phyloP scores from a whole-genome alignment of 2,329 filamentous ascomycete species.

The Venturia effusa region DNA sequence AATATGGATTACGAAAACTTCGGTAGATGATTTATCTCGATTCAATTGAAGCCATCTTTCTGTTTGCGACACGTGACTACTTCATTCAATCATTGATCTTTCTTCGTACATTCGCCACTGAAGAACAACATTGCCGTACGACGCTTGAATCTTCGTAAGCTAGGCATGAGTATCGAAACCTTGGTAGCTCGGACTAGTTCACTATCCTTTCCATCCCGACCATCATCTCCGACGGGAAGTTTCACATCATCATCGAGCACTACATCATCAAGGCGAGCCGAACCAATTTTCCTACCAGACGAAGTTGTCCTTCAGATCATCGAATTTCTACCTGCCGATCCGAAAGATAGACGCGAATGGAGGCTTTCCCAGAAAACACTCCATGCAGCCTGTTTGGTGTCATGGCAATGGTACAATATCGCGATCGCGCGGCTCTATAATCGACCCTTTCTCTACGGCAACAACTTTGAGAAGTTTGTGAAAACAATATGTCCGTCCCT shows the following conservation, averaged over 20 bases:
- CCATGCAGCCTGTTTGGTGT: constrained; percentile 38
- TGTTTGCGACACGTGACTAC: background rate
- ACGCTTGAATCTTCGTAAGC: background rate
- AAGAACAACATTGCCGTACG: background rate
- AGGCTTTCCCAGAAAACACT: constrained; percentile 34
- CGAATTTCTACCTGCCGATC: constrained; percentile 26
- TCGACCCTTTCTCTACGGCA: constrained; percentile 39
- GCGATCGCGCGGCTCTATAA: constrained; percentile 42
- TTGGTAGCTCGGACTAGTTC: background rate
- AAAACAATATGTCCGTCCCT: constrained; percentile 43
- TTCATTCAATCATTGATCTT: background rate
- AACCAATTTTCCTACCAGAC: constrained; percentile 36
- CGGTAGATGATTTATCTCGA: too few species aligned
- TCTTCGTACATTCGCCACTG: background rate
- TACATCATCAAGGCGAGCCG: background rate
- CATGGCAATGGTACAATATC: constrained; percentile 26
- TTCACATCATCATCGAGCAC: background rate
- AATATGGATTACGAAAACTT: too few species aligned
- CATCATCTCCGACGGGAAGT: background rate
- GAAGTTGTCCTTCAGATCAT: constrained; percentile 44
- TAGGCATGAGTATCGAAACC: background rate
- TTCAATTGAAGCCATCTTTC: too few species aligned
- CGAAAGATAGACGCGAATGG: background rate
- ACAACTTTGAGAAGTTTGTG: constrained; percentile 43
- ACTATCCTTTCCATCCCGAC: background rate